phyloP scores from a whole-genome alignment of 495 filamentous ascomycete species.

The Lophium mytilinum region DNA sequence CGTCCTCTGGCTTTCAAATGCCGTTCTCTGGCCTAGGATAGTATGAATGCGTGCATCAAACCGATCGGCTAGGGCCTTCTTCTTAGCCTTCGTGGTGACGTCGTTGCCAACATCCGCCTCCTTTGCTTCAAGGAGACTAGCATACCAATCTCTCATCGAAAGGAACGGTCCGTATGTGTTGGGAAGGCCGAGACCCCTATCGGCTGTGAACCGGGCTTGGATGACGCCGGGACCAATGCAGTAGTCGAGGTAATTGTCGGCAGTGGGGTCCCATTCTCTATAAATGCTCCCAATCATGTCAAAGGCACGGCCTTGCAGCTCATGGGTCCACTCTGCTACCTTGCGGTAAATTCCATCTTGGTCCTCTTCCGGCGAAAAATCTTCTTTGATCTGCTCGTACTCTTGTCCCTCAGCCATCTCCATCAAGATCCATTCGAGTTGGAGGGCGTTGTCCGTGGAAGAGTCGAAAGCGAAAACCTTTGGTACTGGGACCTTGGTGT shows the following conservation, averaged over 20 bases:
- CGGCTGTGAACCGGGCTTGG: background rate
- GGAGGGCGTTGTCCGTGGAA: constrained; percentile 39
- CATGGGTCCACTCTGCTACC: background rate
- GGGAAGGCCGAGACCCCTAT: background rate
- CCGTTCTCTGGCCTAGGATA: too few relatives aligned
- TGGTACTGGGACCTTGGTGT: constrained; percentile 47
- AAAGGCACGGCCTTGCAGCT: background rate
- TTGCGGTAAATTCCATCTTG: background rate
- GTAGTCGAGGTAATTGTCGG: background rate
- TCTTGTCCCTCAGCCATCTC: constrained; percentile 28
- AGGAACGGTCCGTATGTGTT: too few relatives aligned
- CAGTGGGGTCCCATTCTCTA: background rate
- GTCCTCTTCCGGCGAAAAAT: background rate
- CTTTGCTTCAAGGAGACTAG: too few relatives aligned
- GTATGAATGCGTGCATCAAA: too few relatives aligned
- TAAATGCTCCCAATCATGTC: background rate
- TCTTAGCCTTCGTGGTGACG: too few relatives aligned
- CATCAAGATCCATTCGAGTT: constrained; percentile 56
- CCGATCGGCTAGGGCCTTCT: too few relatives aligned
- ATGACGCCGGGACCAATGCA: background rate
- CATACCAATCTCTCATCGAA: too few relatives aligned
- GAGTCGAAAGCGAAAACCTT: constrained; percentile 42
- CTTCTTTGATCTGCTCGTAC: background rate
- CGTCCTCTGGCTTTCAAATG: too few relatives aligned
- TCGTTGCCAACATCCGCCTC: too few relatives aligned